A percentile compares a stretch with the other conserved stretches of the same genome.
Conservation (phyloP, 75 land plant species). For the Larix kaempferi region DNA sequence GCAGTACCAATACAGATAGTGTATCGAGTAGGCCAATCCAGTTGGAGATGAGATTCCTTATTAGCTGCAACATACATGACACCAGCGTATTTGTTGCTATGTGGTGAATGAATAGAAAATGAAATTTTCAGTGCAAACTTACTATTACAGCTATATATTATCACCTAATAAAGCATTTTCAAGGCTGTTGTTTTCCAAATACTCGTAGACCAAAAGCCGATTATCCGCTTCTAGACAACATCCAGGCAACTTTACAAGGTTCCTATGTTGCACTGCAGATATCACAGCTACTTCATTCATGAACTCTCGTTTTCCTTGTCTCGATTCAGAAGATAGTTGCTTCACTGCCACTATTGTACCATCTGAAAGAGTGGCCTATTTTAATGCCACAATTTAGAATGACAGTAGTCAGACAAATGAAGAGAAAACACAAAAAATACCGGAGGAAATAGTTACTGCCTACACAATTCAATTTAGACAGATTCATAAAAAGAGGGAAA, state of each 20-base stretch:
- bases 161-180: too few species aligned
- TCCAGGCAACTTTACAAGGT: constrained; percentile 24
- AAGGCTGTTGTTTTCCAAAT: too few species aligned
- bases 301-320: constrained; percentile 16
- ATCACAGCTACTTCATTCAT: too few species aligned
- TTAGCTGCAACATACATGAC: constrained; percentile 5
- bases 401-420: neutral
- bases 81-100: neutral
- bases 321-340: constrained; percentile 9
- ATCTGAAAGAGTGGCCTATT: constrained; percentile 14
- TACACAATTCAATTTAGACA: neutral
- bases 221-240: too few species aligned
- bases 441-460: neutral
- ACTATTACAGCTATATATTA: too few species aligned
- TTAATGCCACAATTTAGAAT: neutral
- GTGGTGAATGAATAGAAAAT: neutral
- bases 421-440: neutral
- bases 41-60: neutral
- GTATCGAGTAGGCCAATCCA: constrained; percentile 54
- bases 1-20: constrained; percentile 58
- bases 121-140: too few species aligned
- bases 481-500: too few species aligned
- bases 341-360: constrained; percentile 16
- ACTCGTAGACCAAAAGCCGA: too few species aligned
- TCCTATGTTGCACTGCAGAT: constrained; percentile 23